phyloP scores from a whole-genome alignment of 1,284 basidiomycete species.

The Somion occarium region DNA sequence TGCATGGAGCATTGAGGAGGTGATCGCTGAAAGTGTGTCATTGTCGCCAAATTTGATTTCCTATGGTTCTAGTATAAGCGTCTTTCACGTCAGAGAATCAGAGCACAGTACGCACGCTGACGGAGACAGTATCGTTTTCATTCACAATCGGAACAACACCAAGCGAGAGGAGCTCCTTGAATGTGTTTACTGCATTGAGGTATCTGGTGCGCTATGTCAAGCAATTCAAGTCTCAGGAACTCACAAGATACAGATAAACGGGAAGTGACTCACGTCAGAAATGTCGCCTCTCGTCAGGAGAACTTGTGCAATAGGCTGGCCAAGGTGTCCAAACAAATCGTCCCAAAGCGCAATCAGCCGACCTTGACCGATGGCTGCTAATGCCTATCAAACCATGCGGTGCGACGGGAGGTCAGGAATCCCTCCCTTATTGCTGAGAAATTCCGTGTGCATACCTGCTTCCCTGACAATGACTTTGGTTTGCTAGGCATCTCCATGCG shows the following conservation, averaged over 20 bases:
- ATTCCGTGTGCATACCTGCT: slow-evolving; percentile 66
- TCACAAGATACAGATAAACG: background rate
- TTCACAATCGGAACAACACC: slow-evolving; percentile 94
- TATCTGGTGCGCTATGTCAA: slow-evolving; percentile 92
- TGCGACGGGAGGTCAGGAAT: too few relatives aligned
- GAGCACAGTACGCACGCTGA: slow-evolving; percentile 62
- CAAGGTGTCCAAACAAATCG: slow-evolving; percentile 89
- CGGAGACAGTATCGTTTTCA: slow-evolving; percentile 95
- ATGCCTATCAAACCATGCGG: slow-evolving; percentile 58
- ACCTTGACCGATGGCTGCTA: slow-evolving; percentile 96
- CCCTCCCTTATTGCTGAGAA: too few relatives aligned
- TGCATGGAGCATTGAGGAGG: slow-evolving; percentile 94
- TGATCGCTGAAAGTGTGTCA: slow-evolving; percentile 96
- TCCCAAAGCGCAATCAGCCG: slow-evolving; percentile 96
- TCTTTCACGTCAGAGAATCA: too few relatives aligned
- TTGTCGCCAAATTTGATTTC: slow-evolving; percentile 99
- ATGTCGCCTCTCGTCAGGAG: slow-evolving; percentile 94
- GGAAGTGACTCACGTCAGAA: slow-evolving; percentile 81
- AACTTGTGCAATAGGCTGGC: slow-evolving; percentile 94
- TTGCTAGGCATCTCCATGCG: slow-evolving; percentile 82
- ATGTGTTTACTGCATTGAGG: slow-evolving; percentile 90
- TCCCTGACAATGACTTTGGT: slow-evolving; percentile 84
- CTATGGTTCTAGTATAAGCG: slow-evolving; percentile 41
- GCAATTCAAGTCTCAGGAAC: slow-evolving; percentile 4
- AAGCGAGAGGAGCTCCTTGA: slow-evolving; percentile 84